These are phyloP conservation scores for Lolium rigidum DNA, from an alignment of 176 grass and related monocot species.

Conservation along the genomic window DNA sequence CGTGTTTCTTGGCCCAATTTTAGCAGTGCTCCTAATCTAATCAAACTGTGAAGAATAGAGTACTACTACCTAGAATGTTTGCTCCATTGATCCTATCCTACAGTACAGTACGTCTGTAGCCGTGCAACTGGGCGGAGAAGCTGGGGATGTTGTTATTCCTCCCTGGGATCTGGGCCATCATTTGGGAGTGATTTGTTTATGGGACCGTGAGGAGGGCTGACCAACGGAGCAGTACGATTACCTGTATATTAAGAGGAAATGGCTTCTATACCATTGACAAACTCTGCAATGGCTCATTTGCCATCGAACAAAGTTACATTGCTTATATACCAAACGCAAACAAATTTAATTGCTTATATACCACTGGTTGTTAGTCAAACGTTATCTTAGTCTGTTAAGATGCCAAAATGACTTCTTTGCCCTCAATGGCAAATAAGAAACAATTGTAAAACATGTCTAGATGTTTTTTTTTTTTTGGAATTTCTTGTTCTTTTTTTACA, in stretches of 20 bases:
- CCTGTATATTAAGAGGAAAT: neutral
- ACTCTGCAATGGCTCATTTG: too few relatives aligned
- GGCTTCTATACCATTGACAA: too few relatives aligned
- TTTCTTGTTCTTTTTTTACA: too few relatives aligned
- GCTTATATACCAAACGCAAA: too few relatives aligned
- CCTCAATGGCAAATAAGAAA: too few relatives aligned
- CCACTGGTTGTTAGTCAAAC: too few relatives aligned
- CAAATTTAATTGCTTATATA: too few relatives aligned
- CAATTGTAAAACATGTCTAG: too few relatives aligned
- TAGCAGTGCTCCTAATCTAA: neutral
- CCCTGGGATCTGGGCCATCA: neutral
- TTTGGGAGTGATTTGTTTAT: slow-evolving; percentile 29
- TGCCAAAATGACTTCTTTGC: too few relatives aligned
- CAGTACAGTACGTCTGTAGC: neutral
- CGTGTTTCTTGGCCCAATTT: neutral
- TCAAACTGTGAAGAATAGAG: neutral
- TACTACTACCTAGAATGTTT: neutral
- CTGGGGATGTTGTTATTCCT: neutral
- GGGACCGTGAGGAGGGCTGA: neutral
- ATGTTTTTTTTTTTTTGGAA: too few relatives aligned
- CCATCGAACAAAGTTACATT: too few relatives aligned
- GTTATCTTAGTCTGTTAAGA: too few relatives aligned
- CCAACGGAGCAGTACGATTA: slow-evolving; percentile 22
- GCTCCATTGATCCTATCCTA: neutral
- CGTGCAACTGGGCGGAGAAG: neutral